Base-by-base conservation (phyloP, 2,329 filamentous ascomycete genomes). In the Achaetomium macrosporum region DNA sequence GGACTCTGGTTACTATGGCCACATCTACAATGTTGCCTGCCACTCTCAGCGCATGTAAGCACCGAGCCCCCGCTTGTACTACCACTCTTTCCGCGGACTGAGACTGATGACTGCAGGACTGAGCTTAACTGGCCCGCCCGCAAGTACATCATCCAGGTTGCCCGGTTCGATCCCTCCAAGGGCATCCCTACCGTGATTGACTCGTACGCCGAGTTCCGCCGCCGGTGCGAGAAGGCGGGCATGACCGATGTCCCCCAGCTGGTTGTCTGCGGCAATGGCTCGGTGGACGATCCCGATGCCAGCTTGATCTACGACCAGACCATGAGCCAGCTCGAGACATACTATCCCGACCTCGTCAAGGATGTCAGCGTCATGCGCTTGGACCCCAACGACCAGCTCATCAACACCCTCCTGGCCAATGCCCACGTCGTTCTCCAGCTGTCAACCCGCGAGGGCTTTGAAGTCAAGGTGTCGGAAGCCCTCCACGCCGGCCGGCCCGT, bases 401-500 rank as follows among this genome's bases (percentile, higher is more conserved):
- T 93, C 61, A 91, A 93, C 67, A 81, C 83, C 0, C 73, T 93
- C 40, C 77, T 93, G 56, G 82, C 84, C 36, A 84, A 85, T 46
- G 83, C 87, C 0, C 81, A 84, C 52, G 81, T 90, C 8, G 85
- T 85, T 0, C 77, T 93, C 8, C 88, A 93, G 68, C 80, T 93
- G 6, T 91, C 87, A 2, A 90, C 85, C 0, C 81, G 87, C 35
- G 88, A 93, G 65, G 88, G 88, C 0, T 93, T 93, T 61, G 88
- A 93, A 68, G 85, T 93, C 61, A 93, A 93, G 69, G 87, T 93
- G 5, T 90, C 85, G 0, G 89, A 93, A 69, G 88, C 87, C 1
- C 75, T 92, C 19, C 88, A 91, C 64, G 88, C 90, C 42, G 88
- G 88, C 13, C 81, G 85, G 2, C 88, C 88, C 1, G 79, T 90